Evolutionary conservation across 2,329 filamentous ascomycete genomes (phyloP), one percentile per base, ranked within the genome.

Genomic region (Fusarium burgessii): DNA sequence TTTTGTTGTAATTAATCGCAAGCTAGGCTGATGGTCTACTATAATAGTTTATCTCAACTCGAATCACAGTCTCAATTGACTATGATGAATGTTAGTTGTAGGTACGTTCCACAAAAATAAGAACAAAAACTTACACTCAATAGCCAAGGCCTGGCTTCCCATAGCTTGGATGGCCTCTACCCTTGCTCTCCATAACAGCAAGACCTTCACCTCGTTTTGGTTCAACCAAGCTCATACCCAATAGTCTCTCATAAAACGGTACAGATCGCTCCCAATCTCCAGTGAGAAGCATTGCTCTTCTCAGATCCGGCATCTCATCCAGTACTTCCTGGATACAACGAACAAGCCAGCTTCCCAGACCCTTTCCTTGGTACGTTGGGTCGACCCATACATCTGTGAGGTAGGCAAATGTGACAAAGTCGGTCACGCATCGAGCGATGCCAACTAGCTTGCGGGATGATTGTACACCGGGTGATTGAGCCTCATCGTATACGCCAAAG

Each of bases 381-480:
- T 87, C 76, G 6, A 92, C 80, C 77, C 89, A 92, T 1, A 92
- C 87, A 69, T 92, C 91, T 2, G 90, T 90, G 15, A 82, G 56
- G 32, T 91, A 93, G 5, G 85, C 86, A 70, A 92, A 89, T 0
- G 90, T 91, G 13, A 87, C 83, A 63, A 85, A 85, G 76, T 93
- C 91, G 1, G 91, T 93, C 50, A 92, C 80, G 9, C 90, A 78
- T 18, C 91, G 75, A 5, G 77, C 74, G 32, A 82, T 70, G 6
- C 80, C 80, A 5, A 81, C 65, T 15, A 81, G 59, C 1, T 18
- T 73, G 0, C 5, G 2, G 1, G n/a, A 4, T 3, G 65, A 23
- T 9, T 17, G 18, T 11, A 13, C 14, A 6, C 12, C 8, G 4
- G 17, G 9, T 1, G 11, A 29, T 5, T 29, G 18, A 9, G 25